Evolutionary conservation across 192 early-diverging fungal genomes (phyloP), one percentile per base, ranked within the genome.

Genomic region (Nowakowskiella sp.): DNA sequence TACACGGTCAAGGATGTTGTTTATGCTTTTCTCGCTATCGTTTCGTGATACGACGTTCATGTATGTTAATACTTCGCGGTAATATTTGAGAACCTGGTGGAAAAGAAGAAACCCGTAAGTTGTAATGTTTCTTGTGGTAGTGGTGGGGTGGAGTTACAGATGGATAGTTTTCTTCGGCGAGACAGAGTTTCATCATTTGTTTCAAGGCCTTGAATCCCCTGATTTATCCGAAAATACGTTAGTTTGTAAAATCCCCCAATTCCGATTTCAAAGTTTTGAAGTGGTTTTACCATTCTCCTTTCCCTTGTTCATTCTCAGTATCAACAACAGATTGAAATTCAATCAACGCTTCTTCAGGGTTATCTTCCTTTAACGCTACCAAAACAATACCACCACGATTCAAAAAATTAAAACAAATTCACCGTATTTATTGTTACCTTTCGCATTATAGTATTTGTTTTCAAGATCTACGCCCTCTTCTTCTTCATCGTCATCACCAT

Each of bases 201-300:
- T 92, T 92, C 27, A 85, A 57, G 0, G 90, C 83, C 49, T 91
- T 92, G 67, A 92, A 92, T 19, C 88, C 87, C 90, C 90, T 91
- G 13, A 2, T 4, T 22, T n/a, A 16, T 21, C 10, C 23, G 5
- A 13, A 30, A 22, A 28, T 42, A 32, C 34, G 13, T 29, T n/a
- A n/a, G n/a, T n/a, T n/a, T n/a, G n/a, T n/a, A n/a, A n/a, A n/a
- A n/a, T n/a, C n/a, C n/a, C n/a, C n/a, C n/a, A n/a, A n/a, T n/a
- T n/a, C n/a, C n/a, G n/a, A n/a, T n/a, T n/a, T n/a, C n/a, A n/a
- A n/a, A n/a, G n/a, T n/a, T n/a, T n/a, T n/a, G n/a, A n/a, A 6
- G 36, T 28, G 34, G 33, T 30, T 58, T 55, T 68, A 90, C 88
- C 90, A 92, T 44, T 92, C 88, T 0, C 85, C 84, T 50, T 88